Evolutionary conservation across 331 rosid genomes (phyloP).

Genomic region (Erythrophleum ivorense): DNA sequence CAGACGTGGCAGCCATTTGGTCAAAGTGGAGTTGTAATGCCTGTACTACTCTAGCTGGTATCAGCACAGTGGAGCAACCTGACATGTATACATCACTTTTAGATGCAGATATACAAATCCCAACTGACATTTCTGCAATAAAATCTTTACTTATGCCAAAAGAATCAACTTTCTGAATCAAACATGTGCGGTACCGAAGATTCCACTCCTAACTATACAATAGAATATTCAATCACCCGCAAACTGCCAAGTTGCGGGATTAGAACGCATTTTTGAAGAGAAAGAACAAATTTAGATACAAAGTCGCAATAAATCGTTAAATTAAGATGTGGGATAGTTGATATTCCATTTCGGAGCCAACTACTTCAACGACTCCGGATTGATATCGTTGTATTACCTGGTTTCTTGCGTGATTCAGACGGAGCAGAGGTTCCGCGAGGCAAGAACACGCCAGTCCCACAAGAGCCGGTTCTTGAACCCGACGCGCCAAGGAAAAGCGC

Average conservation of each 20-base stretch:
- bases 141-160: background rate
- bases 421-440: constrained; percentile 54
- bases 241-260: no score
- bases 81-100: constrained; percentile 9
- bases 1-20: constrained; percentile 54
- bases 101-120: background rate
- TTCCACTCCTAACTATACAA: background rate
- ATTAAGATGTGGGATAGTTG: constrained; percentile 33
- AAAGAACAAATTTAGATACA: constrained; percentile 12
- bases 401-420: constrained; percentile 51
- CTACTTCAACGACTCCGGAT: constrained; percentile 48
- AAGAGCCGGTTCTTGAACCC: constrained; percentile 42
- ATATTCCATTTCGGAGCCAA: constrained; percentile 53
- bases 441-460: constrained; percentile 85
- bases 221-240: constrained; percentile 1
- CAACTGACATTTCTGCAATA: background rate
- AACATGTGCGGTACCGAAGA: background rate
- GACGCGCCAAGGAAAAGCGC: constrained; percentile 53
- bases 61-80: constrained; percentile 68
- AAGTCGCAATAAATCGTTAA: constrained; percentile 5
- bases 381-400: constrained; percentile 46
- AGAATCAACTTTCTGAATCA: background rate
- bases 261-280: constrained; percentile 29
- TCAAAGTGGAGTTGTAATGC: constrained; percentile 77
- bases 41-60: constrained; percentile 85